Evolutionary conservation across 2,329 filamentous ascomycete species (phyloP), one percentile per base, ranked within the genome.

Genomic region (Xenoacremonium recifei): DNA sequence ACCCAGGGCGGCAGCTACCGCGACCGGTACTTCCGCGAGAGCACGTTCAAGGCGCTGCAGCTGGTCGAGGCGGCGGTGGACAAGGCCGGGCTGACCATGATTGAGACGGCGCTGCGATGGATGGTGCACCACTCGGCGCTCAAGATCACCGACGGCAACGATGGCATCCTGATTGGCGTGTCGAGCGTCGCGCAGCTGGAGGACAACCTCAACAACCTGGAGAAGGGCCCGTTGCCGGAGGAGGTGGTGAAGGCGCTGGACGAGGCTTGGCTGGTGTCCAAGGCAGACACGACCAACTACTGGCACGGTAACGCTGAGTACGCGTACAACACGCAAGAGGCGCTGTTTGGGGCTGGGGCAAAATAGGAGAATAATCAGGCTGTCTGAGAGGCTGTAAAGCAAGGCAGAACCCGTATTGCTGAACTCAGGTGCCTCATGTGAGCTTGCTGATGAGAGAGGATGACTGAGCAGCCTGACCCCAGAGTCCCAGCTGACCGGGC

Each of bases 21-120:
- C 34, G 63, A 72, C 13, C 76, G 85, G 3, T 92, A 92, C 69
- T 89, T 89, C 69, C 81, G 81, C 48, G 82, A 89, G 56, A 70
- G 65, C 58, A 76, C 70, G 2, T 77, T 79, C 59, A 60, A 83
- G 40, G 86, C 88, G 1, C 69, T 93, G 34, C 71, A 76, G 45
- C 65, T 85, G 35, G 77, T 93, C 48, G 84, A 90, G 66, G 69
- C 74, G 3, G 85, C 82, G 2, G 77, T 80, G 2, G 69, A 82
- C 54, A 85, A 87, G 65, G 76, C 89, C 59, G 78, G 76, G 2
- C 61, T 92, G 51, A 84, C 79, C 3, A 66, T 88, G 60, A 76
- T 89, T 35, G 88, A 93, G 67, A 82, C 78, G 13, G 86, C 86
- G 2, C 70, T 91, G 59, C 75, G 87, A 38, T 92, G 87, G 87